Conservation (phyloP, 73 alveolate genomes). For the Paramecium sexaurelia region DNA sequence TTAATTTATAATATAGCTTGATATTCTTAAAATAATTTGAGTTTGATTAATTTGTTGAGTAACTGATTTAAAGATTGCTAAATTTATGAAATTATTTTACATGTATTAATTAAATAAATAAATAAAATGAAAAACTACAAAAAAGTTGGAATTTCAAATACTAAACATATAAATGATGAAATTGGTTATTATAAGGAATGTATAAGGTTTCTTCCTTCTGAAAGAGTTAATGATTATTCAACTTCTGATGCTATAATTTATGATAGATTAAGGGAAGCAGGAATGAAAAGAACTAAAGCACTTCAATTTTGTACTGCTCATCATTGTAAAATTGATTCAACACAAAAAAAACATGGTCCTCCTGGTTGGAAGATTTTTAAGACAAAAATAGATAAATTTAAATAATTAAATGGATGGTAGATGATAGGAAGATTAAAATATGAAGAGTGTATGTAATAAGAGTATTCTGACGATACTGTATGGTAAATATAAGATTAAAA, state of each 20-base stretch:
- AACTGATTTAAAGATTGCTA: too few species aligned
- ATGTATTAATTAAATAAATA: not conserved
- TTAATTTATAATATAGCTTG: too few species aligned
- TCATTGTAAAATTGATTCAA: constrained; percentile 51
- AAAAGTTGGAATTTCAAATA: not conserved
- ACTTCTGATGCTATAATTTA: constrained; percentile 2
- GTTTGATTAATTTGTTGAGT: too few species aligned
- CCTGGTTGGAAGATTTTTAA: constrained; percentile 43
- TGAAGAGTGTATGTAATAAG: not conserved
- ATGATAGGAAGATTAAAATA: not conserved
- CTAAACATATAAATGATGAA: not conserved
- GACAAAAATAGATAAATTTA: constrained; percentile 33
- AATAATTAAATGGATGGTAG: constrained; percentile 27
- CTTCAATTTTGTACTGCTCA: not conserved
- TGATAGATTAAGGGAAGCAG: not conserved
- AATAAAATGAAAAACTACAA: not conserved
- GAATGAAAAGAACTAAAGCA: constrained; percentile 6
- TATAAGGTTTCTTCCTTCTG: not conserved
- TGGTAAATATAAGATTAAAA: not conserved
- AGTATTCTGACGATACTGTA: not conserved
- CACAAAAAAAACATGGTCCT: constrained; percentile 53
- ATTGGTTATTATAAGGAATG: constrained; percentile 45
- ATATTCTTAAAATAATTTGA: too few species aligned
- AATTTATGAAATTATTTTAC: not conserved
- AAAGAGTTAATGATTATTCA: constrained; percentile 26